Conservation (phyloP, 129 eudicot genomes). For the Dittrichia graveolens region DNA sequence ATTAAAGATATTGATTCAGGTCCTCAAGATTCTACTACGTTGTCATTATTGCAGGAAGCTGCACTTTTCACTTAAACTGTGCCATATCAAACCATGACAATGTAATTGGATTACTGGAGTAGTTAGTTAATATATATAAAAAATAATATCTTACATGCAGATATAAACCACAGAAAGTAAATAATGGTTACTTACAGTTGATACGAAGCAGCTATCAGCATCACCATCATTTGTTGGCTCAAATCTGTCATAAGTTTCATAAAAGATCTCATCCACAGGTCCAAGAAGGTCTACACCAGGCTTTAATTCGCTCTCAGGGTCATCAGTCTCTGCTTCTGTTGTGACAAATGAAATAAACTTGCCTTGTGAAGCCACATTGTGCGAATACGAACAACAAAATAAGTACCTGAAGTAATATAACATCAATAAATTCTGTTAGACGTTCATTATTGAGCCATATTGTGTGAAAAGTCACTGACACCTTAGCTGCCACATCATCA, state of each 20-base stretch:
- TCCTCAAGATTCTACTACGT: not conserved
- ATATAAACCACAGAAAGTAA: not conserved
- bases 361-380: constrained; percentile 90
- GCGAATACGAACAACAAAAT: constrained; percentile 92
- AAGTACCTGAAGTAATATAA: constrained; percentile 59
- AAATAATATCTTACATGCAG: not conserved
- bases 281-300: constrained; percentile 91
- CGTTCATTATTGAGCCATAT: not conserved
- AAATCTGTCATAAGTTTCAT: constrained; percentile 81
- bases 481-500: not conserved
- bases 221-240: constrained; percentile 61
- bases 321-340: constrained; percentile 89
- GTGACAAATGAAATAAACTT: constrained; percentile 85
- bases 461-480: not conserved
- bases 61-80: not conserved
- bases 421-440: constrained; percentile 6
- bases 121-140: not conserved
- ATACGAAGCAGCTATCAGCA: constrained; percentile 69
- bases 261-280: constrained; percentile 85
- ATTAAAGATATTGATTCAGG: not conserved
- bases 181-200: constrained; percentile 56
- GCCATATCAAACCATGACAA: not conserved
- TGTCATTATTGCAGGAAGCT: not conserved
- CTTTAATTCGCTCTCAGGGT: constrained; percentile 83
- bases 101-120: not conserved